These are phyloP conservation scores for Phytophthora megakarya DNA, from an alignment of 352 stramenopile genomes.

Conservation along the genomic window DNA sequence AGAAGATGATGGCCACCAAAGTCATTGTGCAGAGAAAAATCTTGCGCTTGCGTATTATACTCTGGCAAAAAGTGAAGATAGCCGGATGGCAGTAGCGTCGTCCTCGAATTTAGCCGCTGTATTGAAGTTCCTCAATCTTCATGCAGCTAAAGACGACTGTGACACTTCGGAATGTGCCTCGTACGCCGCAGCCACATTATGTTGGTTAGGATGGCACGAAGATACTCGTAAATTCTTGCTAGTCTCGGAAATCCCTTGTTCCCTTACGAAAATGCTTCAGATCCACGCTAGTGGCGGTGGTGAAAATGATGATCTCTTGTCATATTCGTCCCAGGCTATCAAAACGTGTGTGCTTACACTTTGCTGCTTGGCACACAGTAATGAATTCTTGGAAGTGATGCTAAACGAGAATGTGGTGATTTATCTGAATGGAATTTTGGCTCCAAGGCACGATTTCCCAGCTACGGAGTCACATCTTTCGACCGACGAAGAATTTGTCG, in stretches of 20 bases:
- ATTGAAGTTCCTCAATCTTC: conserved; percentile 36
- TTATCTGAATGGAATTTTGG: conserved; percentile 46
- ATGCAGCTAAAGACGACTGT: conserved; percentile 35
- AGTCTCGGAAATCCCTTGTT: conserved; percentile 34
- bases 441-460: not conserved
- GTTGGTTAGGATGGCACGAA: conserved; percentile 70
- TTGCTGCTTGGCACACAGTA: conserved; percentile 53
- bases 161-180: conserved; percentile 33
- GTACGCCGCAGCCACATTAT: conserved; percentile 55
- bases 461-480: conserved; percentile 9
- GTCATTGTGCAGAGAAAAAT: conserved; percentile 26
- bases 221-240: conserved; percentile 42
- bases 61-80: conserved; percentile 53
- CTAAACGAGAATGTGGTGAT: conserved; percentile 46
- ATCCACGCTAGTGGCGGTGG: conserved; percentile 11
- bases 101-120: conserved; percentile 45
- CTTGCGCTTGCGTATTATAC: conserved; percentile 64
- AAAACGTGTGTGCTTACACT: conserved; percentile 63
- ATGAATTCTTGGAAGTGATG: conserved; percentile 53
- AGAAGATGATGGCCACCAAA: not conserved
- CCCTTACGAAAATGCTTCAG: conserved; percentile 45
- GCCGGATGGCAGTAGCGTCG: conserved; percentile 45
- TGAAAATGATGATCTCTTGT: conserved; percentile 2
- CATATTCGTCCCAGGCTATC: conserved; percentile 35
- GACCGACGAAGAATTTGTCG: conserved; percentile 42